Evolutionary conservation across 2,329 filamentous ascomycete genomes (phyloP).

Genomic region (Leptographium lundbergii): DNA sequence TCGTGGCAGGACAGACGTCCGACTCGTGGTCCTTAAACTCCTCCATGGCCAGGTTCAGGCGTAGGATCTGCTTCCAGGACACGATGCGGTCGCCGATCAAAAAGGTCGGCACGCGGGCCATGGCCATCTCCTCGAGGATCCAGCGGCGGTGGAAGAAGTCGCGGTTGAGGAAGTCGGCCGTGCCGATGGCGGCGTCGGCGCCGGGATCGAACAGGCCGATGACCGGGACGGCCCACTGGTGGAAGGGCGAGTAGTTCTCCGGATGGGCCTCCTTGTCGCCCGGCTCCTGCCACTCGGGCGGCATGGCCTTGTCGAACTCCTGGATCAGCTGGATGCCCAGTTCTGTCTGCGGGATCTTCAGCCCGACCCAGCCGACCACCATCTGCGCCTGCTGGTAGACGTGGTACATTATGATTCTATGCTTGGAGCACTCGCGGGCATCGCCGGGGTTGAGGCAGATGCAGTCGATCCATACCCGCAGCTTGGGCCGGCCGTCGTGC

Average conservation of each 20-base stretch:
- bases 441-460: background rate
- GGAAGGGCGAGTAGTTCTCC: background rate
- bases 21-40: slow-evolving; percentile 1
- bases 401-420: slow-evolving; percentile 1
- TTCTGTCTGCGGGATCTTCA: background rate
- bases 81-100: background rate
- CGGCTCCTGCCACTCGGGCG: background rate
- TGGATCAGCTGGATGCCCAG: background rate
- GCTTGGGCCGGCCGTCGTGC: background rate
- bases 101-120: background rate
- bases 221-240: background rate
- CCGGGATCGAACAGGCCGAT: background rate
- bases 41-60: background rate
- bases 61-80: background rate
- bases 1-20: background rate
- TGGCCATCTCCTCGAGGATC: slow-evolving; percentile 4
- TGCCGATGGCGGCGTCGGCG: background rate
- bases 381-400: slow-evolving; percentile 1
- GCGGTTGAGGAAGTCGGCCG: background rate
- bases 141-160: slow-evolving; percentile 1
- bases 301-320: background rate
- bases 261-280: background rate
- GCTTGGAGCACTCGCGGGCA: background rate
- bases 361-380: slow-evolving; percentile 1
- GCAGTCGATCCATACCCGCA: slow-evolving; percentile 1